Evolutionary conservation across 495 filamentous ascomycete genomes (phyloP).

Genomic region (Aspergillus bridgeri): DNA sequence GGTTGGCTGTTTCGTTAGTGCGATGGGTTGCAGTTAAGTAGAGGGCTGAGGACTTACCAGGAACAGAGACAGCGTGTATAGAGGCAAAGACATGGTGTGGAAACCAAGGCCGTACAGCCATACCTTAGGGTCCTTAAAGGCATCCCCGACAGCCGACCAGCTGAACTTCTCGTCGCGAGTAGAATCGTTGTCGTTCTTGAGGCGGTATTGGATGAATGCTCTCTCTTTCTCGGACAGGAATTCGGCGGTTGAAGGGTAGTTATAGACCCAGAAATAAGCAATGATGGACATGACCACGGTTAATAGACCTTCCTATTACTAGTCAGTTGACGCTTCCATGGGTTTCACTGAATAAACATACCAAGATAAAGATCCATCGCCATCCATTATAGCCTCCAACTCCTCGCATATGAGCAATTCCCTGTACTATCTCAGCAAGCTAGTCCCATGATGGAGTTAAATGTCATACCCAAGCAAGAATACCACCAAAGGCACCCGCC

Average conservation of each 20-base stretch:
- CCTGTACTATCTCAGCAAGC: constrained; percentile 26
- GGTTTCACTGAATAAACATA: constrained; percentile 26
- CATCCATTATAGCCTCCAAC: constrained; percentile 66
- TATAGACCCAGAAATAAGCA: constrained; percentile 69
- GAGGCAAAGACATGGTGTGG: constrained; percentile 69
- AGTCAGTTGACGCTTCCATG: background rate
- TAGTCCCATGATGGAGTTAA: background rate
- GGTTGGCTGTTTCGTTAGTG: constrained; percentile 47
- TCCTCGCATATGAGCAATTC: constrained; percentile 57
- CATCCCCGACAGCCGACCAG: constrained; percentile 61
- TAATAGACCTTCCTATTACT: constrained; percentile 58
- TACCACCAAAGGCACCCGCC: constrained; percentile 76
- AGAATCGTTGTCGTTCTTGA: constrained; percentile 59
- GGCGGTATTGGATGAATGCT: constrained; percentile 53
- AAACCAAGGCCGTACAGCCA: constrained; percentile 72
- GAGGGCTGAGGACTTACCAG: constrained; percentile 44
- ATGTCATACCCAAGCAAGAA: constrained; percentile 57
- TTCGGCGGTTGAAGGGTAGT: constrained; percentile 66
- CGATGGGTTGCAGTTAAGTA: background rate
- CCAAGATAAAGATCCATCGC: constrained; percentile 82
- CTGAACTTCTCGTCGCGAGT: constrained; percentile 61
- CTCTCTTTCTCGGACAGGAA: constrained; percentile 66
- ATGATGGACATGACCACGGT: constrained; percentile 60
- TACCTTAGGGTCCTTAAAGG: constrained; percentile 67
- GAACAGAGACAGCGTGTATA: constrained; percentile 79